Evolutionary conservation across 2,329 filamentous ascomycete genomes (phyloP), one percentile per base, ranked within the genome.

Genomic region (Fusarium mangiferae): DNA sequence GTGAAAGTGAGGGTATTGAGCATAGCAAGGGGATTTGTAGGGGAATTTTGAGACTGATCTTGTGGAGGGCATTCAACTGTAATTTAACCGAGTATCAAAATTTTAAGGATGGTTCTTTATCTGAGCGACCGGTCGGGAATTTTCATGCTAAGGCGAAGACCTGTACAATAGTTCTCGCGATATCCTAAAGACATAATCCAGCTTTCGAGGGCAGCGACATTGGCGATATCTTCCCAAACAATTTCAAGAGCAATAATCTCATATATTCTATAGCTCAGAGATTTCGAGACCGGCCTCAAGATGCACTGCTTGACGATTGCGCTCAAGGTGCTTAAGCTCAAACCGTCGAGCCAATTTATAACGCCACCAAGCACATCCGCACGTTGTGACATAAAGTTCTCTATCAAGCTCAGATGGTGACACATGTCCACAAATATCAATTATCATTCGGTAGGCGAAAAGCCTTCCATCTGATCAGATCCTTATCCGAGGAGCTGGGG

Each of bases 161-260:
- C 6, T 1, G n/a, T 3, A 3, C 1, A 4, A 13, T 3, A n/a
- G 5, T 18, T 13, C 20, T n/a, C 3, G 10, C 14, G 22, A 24
- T 5, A 9, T 5, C 7, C 0, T 1, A 33, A 18, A 0, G 5
- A 18, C 3, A 13, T 7, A 18, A 3, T 7, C 28, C 3, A 3
- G 3, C 15, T 13, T 33, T 49, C 11, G n/a, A n/a, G 11, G 22
- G 15, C 5, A 3, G 22, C 5, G 2, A 9, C 11, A 14, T 49
- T n/a, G 7, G 18, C 3, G 6, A 14, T 1, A 2, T 14, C 7
- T 33, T 10, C 11, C 5, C 3, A 9, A 38, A 6, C 9, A 8
- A 8, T 6, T 22, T 2, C 1, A 15, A 6, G 6, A 26, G 13
- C 0, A 49, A 6, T 6, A 2, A 0, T 7, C 3, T 15, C 9